Conservation (phyloP, 805 yeast genomes). For the Brettanomyces anomalus region DNA sequence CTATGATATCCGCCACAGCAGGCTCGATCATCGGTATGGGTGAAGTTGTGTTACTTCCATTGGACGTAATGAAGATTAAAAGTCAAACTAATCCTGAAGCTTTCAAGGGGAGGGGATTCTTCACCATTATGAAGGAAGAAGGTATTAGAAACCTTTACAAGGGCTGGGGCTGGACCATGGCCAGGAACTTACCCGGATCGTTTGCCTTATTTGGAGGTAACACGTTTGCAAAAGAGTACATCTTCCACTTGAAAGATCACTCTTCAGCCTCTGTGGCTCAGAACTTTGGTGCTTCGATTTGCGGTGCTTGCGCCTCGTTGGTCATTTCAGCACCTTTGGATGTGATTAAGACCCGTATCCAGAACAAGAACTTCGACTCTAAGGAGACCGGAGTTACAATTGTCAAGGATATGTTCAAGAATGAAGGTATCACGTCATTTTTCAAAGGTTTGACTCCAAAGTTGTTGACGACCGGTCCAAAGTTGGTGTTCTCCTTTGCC, state of each 20-base stretch:
- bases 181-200: slow-evolving; percentile 98
- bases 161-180: slow-evolving; percentile 99
- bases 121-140: slow-evolving; percentile 79
- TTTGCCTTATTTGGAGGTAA: slow-evolving; percentile 97
- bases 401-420: slow-evolving; percentile 83
- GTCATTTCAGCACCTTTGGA: slow-evolving; percentile 97
- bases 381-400: slow-evolving; percentile 92
- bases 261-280: slow-evolving; percentile 89
- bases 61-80: slow-evolving; percentile 94
- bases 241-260: slow-evolving; percentile 80
- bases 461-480: slow-evolving; percentile 95
- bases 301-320: slow-evolving; percentile 94
- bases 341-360: slow-evolving; percentile 97
- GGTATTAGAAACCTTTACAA: slow-evolving; percentile 80
- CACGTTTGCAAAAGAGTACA: slow-evolving; percentile 96
- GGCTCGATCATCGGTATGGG: slow-evolving; percentile 97
- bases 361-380: slow-evolving; percentile 90
- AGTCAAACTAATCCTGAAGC: slow-evolving; percentile 99
- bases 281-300: slow-evolving; percentile 88
- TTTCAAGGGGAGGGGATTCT: slow-evolving; percentile 96
- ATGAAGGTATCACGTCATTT: slow-evolving; percentile 84
- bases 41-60: slow-evolving; percentile 89
- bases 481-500: slow-evolving; percentile 96
- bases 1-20: slow-evolving; percentile 93
- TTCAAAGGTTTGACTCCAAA: slow-evolving; percentile 97